phyloP scores from a whole-genome alignment of 1,284 basidiomycete species.

The Takashimella tepidaria region DNA sequence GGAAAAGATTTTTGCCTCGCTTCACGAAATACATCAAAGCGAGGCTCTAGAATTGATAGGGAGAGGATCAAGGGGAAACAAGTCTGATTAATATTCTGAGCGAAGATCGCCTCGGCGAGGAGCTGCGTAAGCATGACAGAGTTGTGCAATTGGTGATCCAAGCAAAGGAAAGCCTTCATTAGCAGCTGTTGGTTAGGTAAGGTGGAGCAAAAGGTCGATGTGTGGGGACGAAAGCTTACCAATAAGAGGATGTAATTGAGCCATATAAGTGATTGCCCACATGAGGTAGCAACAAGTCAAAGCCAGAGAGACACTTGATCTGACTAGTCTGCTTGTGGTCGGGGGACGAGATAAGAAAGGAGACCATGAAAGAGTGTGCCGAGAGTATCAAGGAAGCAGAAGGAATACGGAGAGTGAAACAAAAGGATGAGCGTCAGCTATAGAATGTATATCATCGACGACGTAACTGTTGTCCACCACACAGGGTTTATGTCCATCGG shows the following conservation, averaged over 20 bases:
- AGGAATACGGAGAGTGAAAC: background rate
- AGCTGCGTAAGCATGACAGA: background rate
- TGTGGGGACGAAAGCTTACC: constrained; percentile 50
- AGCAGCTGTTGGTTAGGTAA: background rate
- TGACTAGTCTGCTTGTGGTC: constrained; percentile 59
- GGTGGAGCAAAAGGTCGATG: background rate
- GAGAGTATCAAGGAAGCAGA: background rate
- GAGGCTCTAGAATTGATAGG: background rate
- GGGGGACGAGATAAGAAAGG: background rate
- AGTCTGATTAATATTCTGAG: background rate
- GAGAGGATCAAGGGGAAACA: background rate
- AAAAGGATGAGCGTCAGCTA: background rate
- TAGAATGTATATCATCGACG: too few species aligned
- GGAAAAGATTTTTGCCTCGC: background rate
- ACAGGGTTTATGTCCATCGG: too few species aligned
- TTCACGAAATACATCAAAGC: background rate
- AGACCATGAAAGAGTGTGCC: background rate
- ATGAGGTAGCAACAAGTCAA: constrained; percentile 80
- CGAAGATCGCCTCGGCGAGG: background rate
- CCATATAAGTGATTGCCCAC: constrained; percentile 91
- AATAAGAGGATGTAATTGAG: constrained; percentile 82
- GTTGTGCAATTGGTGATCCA: background rate
- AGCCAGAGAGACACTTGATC: constrained; percentile 69
- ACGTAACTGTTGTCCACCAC: too few species aligned
- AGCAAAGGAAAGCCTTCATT: background rate